A percentile compares a stretch with the other conserved stretches of the same genome.
phyloP scores from a whole-genome alignment of 768 basidiomycete species.

The Chiua virens region DNA sequence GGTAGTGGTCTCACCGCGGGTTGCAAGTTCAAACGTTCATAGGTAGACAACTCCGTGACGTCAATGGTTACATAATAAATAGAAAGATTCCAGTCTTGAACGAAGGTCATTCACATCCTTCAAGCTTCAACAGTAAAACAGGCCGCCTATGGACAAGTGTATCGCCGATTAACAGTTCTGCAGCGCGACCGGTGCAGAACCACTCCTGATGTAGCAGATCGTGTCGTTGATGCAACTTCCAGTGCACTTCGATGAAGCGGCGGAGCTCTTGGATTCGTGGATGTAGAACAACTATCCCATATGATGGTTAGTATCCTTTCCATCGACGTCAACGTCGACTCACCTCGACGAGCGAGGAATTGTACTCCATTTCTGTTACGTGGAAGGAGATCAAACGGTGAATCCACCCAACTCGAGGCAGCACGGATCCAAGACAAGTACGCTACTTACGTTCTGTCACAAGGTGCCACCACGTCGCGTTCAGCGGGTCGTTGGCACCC shows the following conservation, averaged over 20 bases:
- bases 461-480: conserved; percentile 76
- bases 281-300: conserved; percentile 53
- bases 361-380: conserved; percentile 13
- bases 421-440: background rate
- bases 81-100: too few species aligned
- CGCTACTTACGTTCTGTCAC: conserved; percentile 59
- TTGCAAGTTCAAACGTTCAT: too few species aligned
- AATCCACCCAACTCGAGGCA: background rate
- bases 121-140: too few species aligned
- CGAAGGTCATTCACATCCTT: too few species aligned
- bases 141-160: too few species aligned
- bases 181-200: conserved; percentile 53
- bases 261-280: conserved; percentile 65
- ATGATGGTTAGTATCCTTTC: background rate
- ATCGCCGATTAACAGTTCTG: conserved; percentile 56
- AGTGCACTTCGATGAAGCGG: conserved; percentile 48
- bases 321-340: background rate
- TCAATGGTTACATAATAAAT: too few species aligned
- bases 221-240: conserved; percentile 58
- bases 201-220: conserved; percentile 72
- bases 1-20: too few species aligned
- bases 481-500: conserved; percentile 61
- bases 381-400: background rate
- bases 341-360: conserved; percentile 14
- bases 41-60: too few species aligned